Conservation (phyloP, 306 rosid genomes). For the Hylodesmum podocarpum region DNA sequence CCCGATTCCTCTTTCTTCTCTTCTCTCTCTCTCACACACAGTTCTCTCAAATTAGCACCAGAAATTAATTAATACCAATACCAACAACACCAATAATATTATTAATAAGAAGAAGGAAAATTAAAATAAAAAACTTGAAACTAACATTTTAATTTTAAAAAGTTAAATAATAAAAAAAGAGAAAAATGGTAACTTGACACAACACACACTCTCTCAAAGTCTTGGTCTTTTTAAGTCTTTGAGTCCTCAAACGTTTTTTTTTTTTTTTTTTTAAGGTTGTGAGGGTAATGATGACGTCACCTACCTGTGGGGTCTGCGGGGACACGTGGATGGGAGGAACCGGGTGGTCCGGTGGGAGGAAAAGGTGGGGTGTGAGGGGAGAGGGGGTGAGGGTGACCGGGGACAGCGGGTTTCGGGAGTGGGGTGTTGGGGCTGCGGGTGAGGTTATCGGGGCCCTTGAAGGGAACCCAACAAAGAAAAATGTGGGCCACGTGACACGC, state of each 20-base stretch:
- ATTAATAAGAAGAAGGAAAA: no score
- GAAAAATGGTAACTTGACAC: background rate
- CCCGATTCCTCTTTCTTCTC: constrained; percentile 45
- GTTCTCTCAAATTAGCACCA: constrained; percentile 36
- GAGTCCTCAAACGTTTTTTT: constrained; percentile 17
- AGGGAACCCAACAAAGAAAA: constrained; percentile 28
- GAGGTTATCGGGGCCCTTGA: constrained; percentile 26
- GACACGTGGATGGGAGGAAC: constrained; percentile 51
- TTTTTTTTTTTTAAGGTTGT: background rate
- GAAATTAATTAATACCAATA: constrained; percentile 17
- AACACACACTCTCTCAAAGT: background rate
- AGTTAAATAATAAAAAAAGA: background rate
- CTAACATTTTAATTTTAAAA: background rate
- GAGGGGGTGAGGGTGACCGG: constrained; percentile 2
- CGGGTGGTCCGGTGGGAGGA: background rate
- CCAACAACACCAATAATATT: background rate
- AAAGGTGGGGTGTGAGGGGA: background rate
- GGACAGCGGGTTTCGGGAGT: constrained; percentile 31
- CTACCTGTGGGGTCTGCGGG: constrained; percentile 32
- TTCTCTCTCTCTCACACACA: constrained; percentile 24
- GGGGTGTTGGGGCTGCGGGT: constrained; percentile 16
- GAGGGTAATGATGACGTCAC: constrained; percentile 48
- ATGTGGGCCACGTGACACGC: constrained; percentile 68
- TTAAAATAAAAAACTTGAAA: background rate
- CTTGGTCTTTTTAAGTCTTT: no score